Evolutionary conservation across 1,139 yeast genomes (phyloP), one percentile per base, ranked within the genome.

Genomic region (Pichia sp.): DNA sequence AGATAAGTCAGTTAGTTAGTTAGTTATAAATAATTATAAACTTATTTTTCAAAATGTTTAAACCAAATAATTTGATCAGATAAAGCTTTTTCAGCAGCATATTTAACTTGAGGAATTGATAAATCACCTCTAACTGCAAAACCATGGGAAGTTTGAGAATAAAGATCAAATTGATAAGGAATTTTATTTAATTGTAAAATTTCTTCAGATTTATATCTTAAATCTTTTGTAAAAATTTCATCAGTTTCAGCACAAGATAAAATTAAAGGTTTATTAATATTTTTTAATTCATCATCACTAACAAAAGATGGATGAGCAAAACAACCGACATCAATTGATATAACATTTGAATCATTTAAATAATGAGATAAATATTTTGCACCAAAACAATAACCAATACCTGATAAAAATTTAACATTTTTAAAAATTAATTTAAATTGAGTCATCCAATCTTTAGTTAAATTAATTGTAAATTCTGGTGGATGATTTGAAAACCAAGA

Each of bases 331-430:
- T 79, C 22, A 23, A 32, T 32, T 8, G 35, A 74, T 28, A 77
- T 62, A 6, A 64, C 54, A 24, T 81, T 82, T 26, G 59, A 67
- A 20, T 64, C 62, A 2, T 75, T 65, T 42, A 82, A 65, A 46
- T 81, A 72, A 48, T 73, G 78, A 40, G 82, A 59, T 28, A 74
- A 78, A 53, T 68, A 80, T 62, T 80, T 82, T 42, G 89, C 96
- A 57, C 96, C 96, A 55, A 72, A 87, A 67, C 96, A 89, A 70
- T 86, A 81, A 22, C 96, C 96, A 45, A 83, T 66, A 22, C 78
- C 78, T 42, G 73, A 80, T 27, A 82, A 51, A 53, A 71, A 78
- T 46, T 72, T 66, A n/a, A 33, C 24, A 10, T 86, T 82, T 5
- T 67, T 61, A 43, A 65, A 61, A 45, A 73, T 76, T 30, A 59